phyloP scores from a whole-genome alignment of 2,329 filamentous ascomycete species.

The Pestalotiopsis sp. region DNA sequence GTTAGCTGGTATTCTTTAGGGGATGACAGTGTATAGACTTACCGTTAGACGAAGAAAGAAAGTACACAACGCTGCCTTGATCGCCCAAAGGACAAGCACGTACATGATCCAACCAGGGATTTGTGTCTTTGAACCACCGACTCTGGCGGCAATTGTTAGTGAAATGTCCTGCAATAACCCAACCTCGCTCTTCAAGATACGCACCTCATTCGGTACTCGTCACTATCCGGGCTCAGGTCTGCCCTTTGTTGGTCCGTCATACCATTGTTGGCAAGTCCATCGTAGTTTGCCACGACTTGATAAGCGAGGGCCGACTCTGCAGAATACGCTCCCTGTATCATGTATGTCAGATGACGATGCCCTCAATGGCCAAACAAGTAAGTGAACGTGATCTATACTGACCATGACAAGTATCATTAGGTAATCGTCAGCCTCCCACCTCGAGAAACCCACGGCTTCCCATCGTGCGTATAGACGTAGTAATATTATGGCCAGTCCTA shows the following conservation, averaged over 20 bases:
- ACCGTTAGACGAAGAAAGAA: constrained; percentile 30
- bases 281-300: constrained; percentile 27
- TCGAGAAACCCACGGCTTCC: neutral
- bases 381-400: neutral
- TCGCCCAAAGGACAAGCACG: constrained; percentile 28
- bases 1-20: neutral
- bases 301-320: constrained; percentile 32
- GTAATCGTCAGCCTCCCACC: neutral
- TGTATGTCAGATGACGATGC: neutral
- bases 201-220: neutral
- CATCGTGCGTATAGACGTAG: neutral
- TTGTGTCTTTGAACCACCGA: constrained; percentile 38
- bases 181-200: constrained; percentile 14
- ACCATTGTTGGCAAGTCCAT: constrained; percentile 35
- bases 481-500: neutral
- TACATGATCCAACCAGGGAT: constrained; percentile 31
- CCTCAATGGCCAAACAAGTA: neutral
- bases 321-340: constrained; percentile 22
- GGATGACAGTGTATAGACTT: neutral
- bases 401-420: constrained; percentile 4
- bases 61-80: constrained; percentile 31
- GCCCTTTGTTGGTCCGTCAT: constrained; percentile 32
- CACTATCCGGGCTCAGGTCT: constrained; percentile 17
- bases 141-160: constrained; percentile 22
- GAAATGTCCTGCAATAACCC: neutral